Percentiles rank a stretch among this genome's conserved stretches.
Evolutionary conservation across 495 filamentous ascomycete species (phyloP).

Genomic region (Penicillium daleae): DNA sequence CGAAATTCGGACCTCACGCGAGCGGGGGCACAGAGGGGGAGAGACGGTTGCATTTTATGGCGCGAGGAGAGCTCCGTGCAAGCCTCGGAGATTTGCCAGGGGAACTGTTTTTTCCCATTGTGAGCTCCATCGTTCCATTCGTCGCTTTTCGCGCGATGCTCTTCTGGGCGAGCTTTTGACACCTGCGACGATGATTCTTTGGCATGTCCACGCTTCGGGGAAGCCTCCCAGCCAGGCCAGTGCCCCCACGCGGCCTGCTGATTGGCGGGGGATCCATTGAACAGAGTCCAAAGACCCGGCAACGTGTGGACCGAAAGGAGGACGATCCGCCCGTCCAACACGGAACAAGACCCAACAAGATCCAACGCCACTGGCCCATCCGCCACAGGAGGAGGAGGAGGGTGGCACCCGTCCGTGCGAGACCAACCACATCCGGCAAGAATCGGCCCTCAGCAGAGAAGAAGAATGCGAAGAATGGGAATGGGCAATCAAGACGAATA

Average conservation of each 20-base stretch:
- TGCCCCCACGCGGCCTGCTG: conserved; percentile 2
- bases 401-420: no score
- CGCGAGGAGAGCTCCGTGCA: neutral
- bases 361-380: no score
- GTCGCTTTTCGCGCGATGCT: neutral
- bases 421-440: no score
- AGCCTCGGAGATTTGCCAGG: neutral
- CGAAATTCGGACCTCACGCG: neutral
- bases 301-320: no score
- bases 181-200: no score
- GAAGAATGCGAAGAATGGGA: no score
- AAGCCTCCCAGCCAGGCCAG: neutral
- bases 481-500: no score
- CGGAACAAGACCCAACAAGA: no score
- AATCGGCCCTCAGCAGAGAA: no score
- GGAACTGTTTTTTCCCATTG: neutral
- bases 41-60: neutral
- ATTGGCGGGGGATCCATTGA: neutral
- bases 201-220: no score
- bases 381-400: no score
- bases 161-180: neutral
- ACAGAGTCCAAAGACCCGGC: neutral
- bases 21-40: neutral
- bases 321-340: no score
- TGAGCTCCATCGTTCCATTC: neutral